phyloP scores from a whole-genome alignment of 768 basidiomycete genomes.

The Mycena amicta region DNA sequence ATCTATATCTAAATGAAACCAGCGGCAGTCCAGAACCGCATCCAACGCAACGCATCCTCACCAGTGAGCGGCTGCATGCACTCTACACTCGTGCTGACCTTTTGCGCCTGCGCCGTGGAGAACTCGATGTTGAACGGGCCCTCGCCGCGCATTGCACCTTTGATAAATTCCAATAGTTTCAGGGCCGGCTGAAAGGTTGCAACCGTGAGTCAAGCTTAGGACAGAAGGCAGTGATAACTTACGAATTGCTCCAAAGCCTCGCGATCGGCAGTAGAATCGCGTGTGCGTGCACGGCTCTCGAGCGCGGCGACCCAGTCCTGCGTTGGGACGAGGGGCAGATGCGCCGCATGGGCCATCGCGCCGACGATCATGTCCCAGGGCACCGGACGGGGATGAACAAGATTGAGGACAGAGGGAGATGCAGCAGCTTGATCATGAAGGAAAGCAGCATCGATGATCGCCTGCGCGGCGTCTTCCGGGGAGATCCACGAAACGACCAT shows the following conservation, averaged over 20 bases:
- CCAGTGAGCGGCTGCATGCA: neutral
- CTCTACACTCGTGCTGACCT: neutral
- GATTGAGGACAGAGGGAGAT: too few species aligned
- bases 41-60: slow-evolving; percentile 2
- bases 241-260: slow-evolving; percentile 9
- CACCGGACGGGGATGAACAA: neutral
- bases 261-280: neutral
- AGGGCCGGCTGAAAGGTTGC: slow-evolving; percentile 9
- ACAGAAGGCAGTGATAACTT: neutral
- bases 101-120: slow-evolving; percentile 6
- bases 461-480: neutral
- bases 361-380: neutral
- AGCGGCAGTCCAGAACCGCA: slow-evolving; percentile 3
- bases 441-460: neutral
- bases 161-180: slow-evolving; percentile 9
- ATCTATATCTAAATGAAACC: neutral
- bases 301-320: slow-evolving; percentile 5
- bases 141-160: neutral
- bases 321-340: slow-evolving; percentile 6
- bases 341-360: neutral
- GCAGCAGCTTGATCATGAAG: neutral
- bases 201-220: too few species aligned
- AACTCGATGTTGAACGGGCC: neutral
- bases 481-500: neutral
- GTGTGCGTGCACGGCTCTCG: neutral